phyloP scores from a whole-genome alignment of 1,284 basidiomycete genomes.

The Cystobasidiaceae sp. region DNA sequence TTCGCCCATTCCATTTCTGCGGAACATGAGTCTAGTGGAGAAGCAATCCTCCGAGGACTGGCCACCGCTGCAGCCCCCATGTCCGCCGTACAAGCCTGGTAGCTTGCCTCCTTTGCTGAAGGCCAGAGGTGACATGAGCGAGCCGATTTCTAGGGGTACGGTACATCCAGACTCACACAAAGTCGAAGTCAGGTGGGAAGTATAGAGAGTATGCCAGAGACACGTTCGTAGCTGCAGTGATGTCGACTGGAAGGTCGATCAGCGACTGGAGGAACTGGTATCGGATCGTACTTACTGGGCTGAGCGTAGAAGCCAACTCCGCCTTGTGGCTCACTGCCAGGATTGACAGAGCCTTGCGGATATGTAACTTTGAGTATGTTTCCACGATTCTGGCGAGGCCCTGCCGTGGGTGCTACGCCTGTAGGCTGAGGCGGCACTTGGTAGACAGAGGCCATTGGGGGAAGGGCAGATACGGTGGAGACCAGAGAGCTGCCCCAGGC shows the following conservation, averaged over 20 bases:
- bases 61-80: constrained; percentile 43
- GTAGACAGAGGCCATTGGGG: neutral
- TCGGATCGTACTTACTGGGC: constrained; percentile 36
- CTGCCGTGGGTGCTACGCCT: neutral
- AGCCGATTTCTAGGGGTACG: neutral
- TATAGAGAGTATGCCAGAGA: constrained; percentile 43
- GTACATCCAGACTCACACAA: constrained; percentile 36
- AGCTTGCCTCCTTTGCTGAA: constrained; percentile 42
- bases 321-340: constrained; percentile 32
- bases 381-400: constrained; percentile 1
- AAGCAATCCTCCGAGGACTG: constrained; percentile 39
- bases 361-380: constrained; percentile 35
- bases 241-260: constrained; percentile 12
- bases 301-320: constrained; percentile 40
- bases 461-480: constrained; percentile 8
- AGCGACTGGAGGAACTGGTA: too few species aligned
- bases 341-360: constrained; percentile 36
- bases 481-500: constrained; percentile 30
- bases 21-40: constrained; percentile 39
- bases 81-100: constrained; percentile 44
- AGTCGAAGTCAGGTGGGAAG: constrained; percentile 44
- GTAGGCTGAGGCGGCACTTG: neutral
- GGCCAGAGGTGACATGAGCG: neutral
- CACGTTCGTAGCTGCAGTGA: constrained; percentile 32
- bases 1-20: constrained; percentile 40